Conservation (phyloP, 192 early-diverging fungal species). For the Linnemannia zychae region DNA sequence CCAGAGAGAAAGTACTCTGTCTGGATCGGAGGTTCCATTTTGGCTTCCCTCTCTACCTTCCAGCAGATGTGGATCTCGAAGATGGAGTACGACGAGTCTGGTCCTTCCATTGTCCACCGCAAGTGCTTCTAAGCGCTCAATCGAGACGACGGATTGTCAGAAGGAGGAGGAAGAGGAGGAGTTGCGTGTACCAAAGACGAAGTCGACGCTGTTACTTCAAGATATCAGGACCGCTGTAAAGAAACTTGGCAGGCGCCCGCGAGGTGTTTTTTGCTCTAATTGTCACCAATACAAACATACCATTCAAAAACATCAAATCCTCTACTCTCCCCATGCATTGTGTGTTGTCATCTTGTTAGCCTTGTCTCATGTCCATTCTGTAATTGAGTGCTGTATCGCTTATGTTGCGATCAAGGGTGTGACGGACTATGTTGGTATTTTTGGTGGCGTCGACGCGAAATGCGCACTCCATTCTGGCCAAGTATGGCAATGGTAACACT, state of each 20-base stretch:
- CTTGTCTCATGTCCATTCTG: too few species aligned
- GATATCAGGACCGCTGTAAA: slow-evolving; percentile 1
- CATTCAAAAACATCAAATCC: slow-evolving; percentile 6
- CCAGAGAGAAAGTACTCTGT: slow-evolving; percentile 99
- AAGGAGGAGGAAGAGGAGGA: not conserved
- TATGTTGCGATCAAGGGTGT: too few species aligned
- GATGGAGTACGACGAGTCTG: slow-evolving; percentile 98
- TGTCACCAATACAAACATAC: slow-evolving; percentile 1
- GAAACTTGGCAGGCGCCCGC: too few species aligned
- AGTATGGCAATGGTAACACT: too few species aligned
- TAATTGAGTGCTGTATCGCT: too few species aligned
- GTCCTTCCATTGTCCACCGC: slow-evolving; percentile 97
- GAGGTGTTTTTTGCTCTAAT: slow-evolving; percentile 6
- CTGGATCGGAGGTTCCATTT: slow-evolving; percentile 99
- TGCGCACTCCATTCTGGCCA: too few species aligned
- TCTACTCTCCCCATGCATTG: not conserved
- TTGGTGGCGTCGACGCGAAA: too few species aligned
- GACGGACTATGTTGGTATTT: too few species aligned
- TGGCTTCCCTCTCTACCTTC: slow-evolving; percentile 97
- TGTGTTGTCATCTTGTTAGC: not conserved
- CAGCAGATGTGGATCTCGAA: slow-evolving; percentile 99
- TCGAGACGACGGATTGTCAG: not conserved
- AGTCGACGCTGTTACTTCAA: slow-evolving; percentile 1
- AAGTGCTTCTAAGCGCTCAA: slow-evolving; percentile 89
- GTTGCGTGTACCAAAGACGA: slow-evolving; percentile 6